Base-by-base conservation (phyloP, 2,329 filamentous ascomycete species). In the Plectosphaerella plurivora region DNA sequence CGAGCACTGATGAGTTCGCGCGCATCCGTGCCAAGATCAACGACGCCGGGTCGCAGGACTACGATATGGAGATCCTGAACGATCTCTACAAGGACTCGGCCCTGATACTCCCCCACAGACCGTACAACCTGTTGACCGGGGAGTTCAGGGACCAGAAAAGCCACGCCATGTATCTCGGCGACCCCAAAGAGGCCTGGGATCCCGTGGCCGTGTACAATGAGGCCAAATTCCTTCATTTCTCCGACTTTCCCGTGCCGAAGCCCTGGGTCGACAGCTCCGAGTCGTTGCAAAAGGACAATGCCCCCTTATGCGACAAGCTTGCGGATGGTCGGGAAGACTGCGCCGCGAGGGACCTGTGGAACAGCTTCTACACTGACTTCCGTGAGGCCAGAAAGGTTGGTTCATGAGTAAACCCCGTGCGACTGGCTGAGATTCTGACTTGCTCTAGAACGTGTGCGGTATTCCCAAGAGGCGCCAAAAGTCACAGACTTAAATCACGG, bases 1-100 rank as follows among this genome's bases (percentile, higher is more conserved):
- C 87, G 0, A 78, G 75, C n/a, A 63, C 69, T 42, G 60, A 64
- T 41, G 82, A 85, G 58, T 78, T 80, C 54, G 51, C 55, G 24
- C 64, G 68, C 44, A 58, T 73, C 48, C 56, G 57, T 37, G 51
- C 49, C 25, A 56, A 53, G 10, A 60, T 69, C 41, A 56, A 62
- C 36, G 42, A 51, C 7, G 58, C 55, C 15, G 52, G 53, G 2
- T n/a, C 45, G 5, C 53, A 57, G 45, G 62, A 79, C 37, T 86
- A 80, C 60, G 85, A 88, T 60, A 88, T 88, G 84, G 84, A 88
- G 61, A 71, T 88, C 3, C 67, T 88, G 48, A 87, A 89, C 60
- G 67, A 77, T 10, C 76, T 84, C 18, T 88, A 84, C 60, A 73
- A 69, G 3, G 72, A 81, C 51, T 77, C 67, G 42, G 82, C 82